phyloP scores from a whole-genome alignment of 148 eudicot genomes.

The Fallopia convolvulus region DNA sequence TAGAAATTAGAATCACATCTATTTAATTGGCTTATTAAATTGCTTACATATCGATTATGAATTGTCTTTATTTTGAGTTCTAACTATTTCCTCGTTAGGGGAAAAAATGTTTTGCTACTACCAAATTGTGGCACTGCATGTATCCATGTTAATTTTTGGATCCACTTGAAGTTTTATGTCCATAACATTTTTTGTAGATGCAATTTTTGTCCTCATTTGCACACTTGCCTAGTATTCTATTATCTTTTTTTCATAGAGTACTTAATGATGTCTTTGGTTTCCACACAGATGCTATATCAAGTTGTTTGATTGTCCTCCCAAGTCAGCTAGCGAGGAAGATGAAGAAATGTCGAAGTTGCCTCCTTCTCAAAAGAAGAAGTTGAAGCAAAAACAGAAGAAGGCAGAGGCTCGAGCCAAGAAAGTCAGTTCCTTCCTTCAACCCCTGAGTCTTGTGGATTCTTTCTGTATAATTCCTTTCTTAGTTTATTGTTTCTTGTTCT shows the following conservation, averaged over 20 bases:
- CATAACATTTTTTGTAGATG: not conserved
- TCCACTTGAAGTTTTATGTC: not conserved
- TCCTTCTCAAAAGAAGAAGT: conserved; percentile 86
- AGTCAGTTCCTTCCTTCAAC: conserved; percentile 18
- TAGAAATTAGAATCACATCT: too few relatives aligned
- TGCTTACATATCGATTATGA: too few relatives aligned
- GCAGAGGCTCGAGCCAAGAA: conserved; percentile 98
- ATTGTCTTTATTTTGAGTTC: not conserved
- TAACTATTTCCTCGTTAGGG: not conserved
- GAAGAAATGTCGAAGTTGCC: conserved; percentile 82
- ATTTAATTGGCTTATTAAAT: too few relatives aligned
- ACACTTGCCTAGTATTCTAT: not conserved
- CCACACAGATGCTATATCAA: conserved; percentile 76
- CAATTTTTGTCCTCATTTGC: not conserved
- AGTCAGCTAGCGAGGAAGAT: conserved; percentile 83
- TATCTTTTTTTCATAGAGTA: not conserved
- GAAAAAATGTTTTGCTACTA: not conserved
- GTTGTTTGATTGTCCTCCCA: conserved; percentile 83
- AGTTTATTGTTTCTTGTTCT: conserved; percentile 10
- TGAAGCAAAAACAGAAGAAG: conserved; percentile 94
- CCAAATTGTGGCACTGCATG: not conserved
- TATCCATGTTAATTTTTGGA: not conserved
- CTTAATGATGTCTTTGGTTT: conserved; percentile 14
- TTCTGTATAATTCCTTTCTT: conserved; percentile 7
- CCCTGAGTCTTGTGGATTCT: not conserved